A percentile compares a stretch with the other conserved stretches of the same genome.
phyloP scores from a whole-genome alignment of 495 filamentous ascomycete genomes.

The Rusavskia elegans region DNA sequence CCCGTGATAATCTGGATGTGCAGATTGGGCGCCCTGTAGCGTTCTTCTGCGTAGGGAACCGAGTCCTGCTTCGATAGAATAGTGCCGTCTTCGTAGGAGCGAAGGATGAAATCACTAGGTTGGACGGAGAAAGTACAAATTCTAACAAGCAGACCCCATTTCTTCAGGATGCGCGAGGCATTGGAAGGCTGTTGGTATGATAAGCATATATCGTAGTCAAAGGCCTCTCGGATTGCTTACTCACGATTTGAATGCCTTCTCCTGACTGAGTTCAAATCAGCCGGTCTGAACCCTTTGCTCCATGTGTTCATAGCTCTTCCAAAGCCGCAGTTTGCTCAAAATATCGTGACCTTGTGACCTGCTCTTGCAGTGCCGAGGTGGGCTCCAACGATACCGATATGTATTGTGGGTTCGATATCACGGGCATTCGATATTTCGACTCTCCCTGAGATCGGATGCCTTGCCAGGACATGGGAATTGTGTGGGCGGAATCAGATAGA shows the following conservation, averaged over 20 bases:
- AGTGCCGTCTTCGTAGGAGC: slow-evolving; percentile 38
- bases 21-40: slow-evolving; percentile 32
- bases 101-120: slow-evolving; percentile 38
- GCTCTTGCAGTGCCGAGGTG: slow-evolving; percentile 26
- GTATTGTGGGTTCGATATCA: not conserved
- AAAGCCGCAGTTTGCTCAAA: slow-evolving; percentile 29
- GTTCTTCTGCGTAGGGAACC: slow-evolving; percentile 8
- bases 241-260: slow-evolving; percentile 39
- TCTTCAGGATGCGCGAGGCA: slow-evolving; percentile 29
- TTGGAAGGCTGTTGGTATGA: slow-evolving; percentile 27
- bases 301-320: slow-evolving; percentile 24
- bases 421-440: no score
- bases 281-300: not conserved
- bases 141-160: slow-evolving; percentile 32
- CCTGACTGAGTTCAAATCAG: slow-evolving; percentile 23
- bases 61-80: slow-evolving; percentile 34
- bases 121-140: slow-evolving; percentile 31
- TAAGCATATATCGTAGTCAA: not conserved
- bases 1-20: slow-evolving; percentile 37
- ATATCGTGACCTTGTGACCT: slow-evolving; percentile 30
- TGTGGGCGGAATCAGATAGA: no score
- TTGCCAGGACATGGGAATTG: no score
- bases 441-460: no score
- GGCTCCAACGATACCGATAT: slow-evolving; percentile 32
- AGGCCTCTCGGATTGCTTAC: not conserved